These are phyloP conservation scores for Erigeron canadensis DNA, from an alignment of 129 eudicot genomes.

Conservation along the genomic window DNA sequence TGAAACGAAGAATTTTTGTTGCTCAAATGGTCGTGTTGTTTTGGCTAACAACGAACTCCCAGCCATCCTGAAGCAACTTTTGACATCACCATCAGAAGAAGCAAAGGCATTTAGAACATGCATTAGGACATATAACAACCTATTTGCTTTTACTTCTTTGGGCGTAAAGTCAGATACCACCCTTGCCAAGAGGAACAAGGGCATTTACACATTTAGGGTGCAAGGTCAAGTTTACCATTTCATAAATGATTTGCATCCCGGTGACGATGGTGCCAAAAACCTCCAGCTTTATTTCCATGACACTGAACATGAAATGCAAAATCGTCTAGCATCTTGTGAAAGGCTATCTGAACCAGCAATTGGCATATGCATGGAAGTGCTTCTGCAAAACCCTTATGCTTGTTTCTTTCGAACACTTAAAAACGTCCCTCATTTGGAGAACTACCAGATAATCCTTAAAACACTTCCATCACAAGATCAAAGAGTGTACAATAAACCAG, in stretches of 20 bases:
- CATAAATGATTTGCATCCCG: background rate
- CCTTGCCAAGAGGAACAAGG: background rate
- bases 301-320: background rate
- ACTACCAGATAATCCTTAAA: background rate
- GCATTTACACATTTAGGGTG: background rate
- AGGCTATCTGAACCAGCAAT: background rate
- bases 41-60: background rate
- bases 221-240: slow-evolving; percentile 13
- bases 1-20: background rate
- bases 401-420: slow-evolving; percentile 1
- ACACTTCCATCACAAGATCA: slow-evolving; percentile 1
- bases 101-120: background rate
- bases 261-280: background rate
- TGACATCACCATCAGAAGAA: background rate
- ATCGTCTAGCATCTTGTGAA: background rate
- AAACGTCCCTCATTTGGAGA: background rate
- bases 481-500: too few species aligned
- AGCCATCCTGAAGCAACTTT: background rate
- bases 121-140: slow-evolving; percentile 9
- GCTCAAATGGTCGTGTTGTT: background rate
- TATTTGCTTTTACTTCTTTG: slow-evolving; percentile 4
- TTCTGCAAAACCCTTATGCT: background rate
- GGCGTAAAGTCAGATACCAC: background rate
- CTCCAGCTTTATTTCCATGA: slow-evolving; percentile 9
- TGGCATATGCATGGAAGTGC: background rate